Evolutionary conservation across 352 stramenopile species (phyloP).

Genomic region (Pythium phragmitis): DNA sequence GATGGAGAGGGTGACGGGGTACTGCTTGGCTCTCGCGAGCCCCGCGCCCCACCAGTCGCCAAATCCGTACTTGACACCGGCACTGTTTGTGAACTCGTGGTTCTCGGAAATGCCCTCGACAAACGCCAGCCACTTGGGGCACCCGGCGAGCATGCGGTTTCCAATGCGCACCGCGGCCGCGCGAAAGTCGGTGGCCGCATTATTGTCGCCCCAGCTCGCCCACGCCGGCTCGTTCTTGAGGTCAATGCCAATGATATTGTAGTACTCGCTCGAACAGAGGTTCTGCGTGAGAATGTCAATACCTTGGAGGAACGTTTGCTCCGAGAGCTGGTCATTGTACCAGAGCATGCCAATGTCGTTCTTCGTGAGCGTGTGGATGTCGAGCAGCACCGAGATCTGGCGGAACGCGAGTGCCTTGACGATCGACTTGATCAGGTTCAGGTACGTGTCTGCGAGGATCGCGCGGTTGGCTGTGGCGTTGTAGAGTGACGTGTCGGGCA

Average conservation of each 20-base stretch:
- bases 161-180: slow-evolving; percentile 46
- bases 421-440: slow-evolving; percentile 40
- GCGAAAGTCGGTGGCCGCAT: slow-evolving; percentile 45
- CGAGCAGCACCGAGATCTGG: slow-evolving; percentile 43
- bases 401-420: slow-evolving; percentile 39
- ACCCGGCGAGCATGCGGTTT: slow-evolving; percentile 63
- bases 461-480: slow-evolving; percentile 55
- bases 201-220: slow-evolving; percentile 55
- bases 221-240: slow-evolving; percentile 65
- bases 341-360: slow-evolving; percentile 31
- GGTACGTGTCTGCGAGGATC: slow-evolving; percentile 40
- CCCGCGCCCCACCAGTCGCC: slow-evolving; percentile 67
- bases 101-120: slow-evolving; percentile 57
- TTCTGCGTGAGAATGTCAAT: slow-evolving; percentile 38
- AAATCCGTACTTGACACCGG: slow-evolving; percentile 40
- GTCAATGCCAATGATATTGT: slow-evolving; percentile 72
- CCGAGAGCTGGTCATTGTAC: slow-evolving; percentile 35
- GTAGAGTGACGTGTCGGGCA: slow-evolving; percentile 35
- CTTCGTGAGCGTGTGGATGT: slow-evolving; percentile 40
- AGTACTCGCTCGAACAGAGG: slow-evolving; percentile 58
- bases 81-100: slow-evolving; percentile 33
- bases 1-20: slow-evolving; percentile 40
- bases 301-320: slow-evolving; percentile 30
- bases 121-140: slow-evolving; percentile 71
- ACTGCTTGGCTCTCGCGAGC: slow-evolving; percentile 38